These are phyloP conservation scores for Sordaria brevicollis DNA, from an alignment of 495 filamentous ascomycete genomes.

Conservation along the genomic window DNA sequence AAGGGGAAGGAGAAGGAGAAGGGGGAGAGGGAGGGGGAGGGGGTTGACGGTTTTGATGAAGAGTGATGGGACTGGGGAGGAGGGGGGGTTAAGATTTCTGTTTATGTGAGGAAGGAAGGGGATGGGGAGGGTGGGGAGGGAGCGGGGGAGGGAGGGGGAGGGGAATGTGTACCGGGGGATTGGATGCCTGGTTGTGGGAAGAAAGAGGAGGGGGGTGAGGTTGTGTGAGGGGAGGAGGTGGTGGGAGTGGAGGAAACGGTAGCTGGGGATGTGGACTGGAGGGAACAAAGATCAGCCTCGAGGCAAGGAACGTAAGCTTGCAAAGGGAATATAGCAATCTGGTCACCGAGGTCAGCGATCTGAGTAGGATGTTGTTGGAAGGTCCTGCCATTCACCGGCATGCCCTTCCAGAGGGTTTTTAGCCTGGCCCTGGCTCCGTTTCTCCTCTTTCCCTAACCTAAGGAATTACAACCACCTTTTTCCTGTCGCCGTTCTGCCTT, in stretches of 20 bases:
- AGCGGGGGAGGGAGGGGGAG: background rate
- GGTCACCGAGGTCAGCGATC: slow-evolving; percentile 35
- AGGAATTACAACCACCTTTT: too few relatives aligned
- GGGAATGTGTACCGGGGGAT: background rate
- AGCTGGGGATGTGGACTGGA: slow-evolving; percentile 28
- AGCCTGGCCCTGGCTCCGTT: too few relatives aligned
- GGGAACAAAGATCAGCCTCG: slow-evolving; percentile 29
- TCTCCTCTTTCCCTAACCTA: too few relatives aligned
- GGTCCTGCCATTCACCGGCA: too few relatives aligned
- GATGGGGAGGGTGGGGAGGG: background rate
- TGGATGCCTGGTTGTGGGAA: background rate
- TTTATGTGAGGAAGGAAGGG: slow-evolving; percentile 3
- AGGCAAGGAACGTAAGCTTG: slow-evolving; percentile 24
- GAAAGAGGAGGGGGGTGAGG: background rate
- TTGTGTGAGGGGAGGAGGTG: background rate
- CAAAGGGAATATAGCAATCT: slow-evolving; percentile 30
- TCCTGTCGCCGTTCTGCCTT: too few relatives aligned
- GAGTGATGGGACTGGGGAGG: slow-evolving; percentile 5
- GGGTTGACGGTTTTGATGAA: background rate
- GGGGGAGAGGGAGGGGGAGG: slow-evolving; percentile 2
- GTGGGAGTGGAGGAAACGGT: background rate
- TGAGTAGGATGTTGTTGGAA: slow-evolving; percentile 19
- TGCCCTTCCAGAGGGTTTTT: too few relatives aligned
- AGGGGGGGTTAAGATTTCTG: background rate
- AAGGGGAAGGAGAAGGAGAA: background rate